Evolutionary conservation across 257 asterid genomes (phyloP), one percentile per base, ranked within the genome.

Genomic region (Pogostemon cablin): DNA sequence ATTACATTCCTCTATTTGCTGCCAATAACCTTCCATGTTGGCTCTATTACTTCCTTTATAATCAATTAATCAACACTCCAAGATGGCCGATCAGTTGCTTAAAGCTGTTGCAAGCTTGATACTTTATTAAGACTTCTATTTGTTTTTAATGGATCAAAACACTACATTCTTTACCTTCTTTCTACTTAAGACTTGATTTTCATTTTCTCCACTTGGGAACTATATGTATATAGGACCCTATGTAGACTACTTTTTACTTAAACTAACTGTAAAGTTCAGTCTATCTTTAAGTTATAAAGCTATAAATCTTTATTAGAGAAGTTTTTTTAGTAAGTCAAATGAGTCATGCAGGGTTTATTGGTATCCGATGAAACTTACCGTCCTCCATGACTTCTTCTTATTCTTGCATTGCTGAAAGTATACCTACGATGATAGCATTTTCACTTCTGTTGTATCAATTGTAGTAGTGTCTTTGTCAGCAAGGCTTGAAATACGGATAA

Each of bases 101-200:
- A 15, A 46, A 35, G 25, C 61, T 35, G 35, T 35, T 34, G 48
- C 35, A 58, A 43, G 49, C n/a, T 43, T n/a, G 44, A 25, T 56
- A n/a, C 67, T 38, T 34, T 44, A 34, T 55, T 32, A 9, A n/a
- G 41, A 32, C 69, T 34, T 35, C 35, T 38, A 48, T 41, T 17
- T 40, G 32, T 37, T 49, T 25, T 62, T 17, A 41, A 9, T 58
- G 50, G 15, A 58, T 58, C 65, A 39, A 68, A 52, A 6, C 53
- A 9, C 7, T 4, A 0, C 40, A 39, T 67, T 10, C 41, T 37
- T 8, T 37, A 39, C 25, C 9, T 52, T 38, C 15, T 5, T 49
- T 67, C 49, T 12, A n/a, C 39, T 35, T 37, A 7, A 7, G 34
- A 9, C 37, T 38, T 12, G 9, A 50, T 3, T 38, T 39, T 9